Percentiles rank a stretch among this genome's conserved stretches.
These are phyloP conservation scores for Epithele typhae DNA, from an alignment of 768 basidiomycete genomes.

Conservation along the genomic window DNA sequence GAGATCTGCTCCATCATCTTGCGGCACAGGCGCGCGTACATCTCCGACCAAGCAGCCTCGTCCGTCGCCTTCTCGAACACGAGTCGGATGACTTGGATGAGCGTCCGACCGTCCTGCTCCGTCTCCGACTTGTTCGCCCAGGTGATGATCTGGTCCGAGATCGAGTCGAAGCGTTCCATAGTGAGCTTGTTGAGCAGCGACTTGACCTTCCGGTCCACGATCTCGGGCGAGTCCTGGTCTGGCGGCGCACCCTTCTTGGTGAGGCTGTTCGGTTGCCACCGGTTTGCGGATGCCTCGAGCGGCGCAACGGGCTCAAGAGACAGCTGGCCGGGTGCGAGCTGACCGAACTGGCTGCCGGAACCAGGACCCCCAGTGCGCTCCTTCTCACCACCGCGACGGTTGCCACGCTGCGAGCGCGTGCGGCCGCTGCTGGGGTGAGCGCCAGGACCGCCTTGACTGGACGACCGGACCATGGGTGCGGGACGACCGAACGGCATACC, in stretches of 20 bases:
- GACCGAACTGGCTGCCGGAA: conserved; percentile 12
- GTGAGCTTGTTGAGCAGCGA: conserved; percentile 91
- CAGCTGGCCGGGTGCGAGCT: conserved; percentile 25
- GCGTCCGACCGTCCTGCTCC: conserved; percentile 89
- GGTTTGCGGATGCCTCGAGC: conserved; percentile 72
- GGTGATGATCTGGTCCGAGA: conserved; percentile 89
- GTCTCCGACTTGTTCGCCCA: conserved; percentile 94
- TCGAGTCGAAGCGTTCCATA: conserved; percentile 94
- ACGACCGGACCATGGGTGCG: conserved; percentile 58
- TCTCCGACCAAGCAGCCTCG: conserved; percentile 93
- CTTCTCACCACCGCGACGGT: conserved; percentile 61
- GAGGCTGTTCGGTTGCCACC: conserved; percentile 59
- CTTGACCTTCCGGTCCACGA: conserved; percentile 93
- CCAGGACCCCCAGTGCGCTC: conserved; percentile 28
- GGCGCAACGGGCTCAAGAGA: conserved; percentile 68
- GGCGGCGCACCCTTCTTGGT: conserved; percentile 38
- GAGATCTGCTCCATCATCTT: conserved; percentile 96
- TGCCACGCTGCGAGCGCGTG: conserved; percentile 81
- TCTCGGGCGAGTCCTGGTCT: conserved; percentile 65
- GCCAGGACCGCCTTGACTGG: conserved; percentile 45
- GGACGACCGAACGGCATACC: conserved; percentile 46
- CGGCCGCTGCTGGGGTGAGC: conserved; percentile 49
- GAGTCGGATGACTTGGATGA: conserved; percentile 93
- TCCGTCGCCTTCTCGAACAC: conserved; percentile 98
- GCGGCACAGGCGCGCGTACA: conserved; percentile 93